These are phyloP conservation scores for Talaromyces atroroseus DNA, from an alignment of 2,329 filamentous ascomycete species.

Conservation along the genomic window DNA sequence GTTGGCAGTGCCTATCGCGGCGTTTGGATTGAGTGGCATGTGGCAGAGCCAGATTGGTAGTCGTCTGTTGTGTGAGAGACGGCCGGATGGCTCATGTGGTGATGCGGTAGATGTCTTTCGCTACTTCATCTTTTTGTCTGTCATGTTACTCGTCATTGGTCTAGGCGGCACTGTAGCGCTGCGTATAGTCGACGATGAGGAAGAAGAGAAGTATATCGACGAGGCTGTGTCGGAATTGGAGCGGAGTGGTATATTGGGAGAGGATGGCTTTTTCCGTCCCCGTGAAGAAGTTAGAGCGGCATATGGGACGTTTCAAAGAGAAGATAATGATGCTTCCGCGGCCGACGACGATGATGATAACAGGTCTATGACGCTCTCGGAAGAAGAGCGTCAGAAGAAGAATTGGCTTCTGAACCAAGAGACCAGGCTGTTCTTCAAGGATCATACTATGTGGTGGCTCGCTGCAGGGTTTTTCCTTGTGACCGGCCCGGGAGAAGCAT, in stretches of 20 bases:
- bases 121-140: constrained; percentile 80
- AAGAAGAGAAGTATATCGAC: constrained; percentile 67
- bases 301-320: constrained; percentile 38
- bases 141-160: constrained; percentile 66
- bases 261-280: constrained; percentile 65
- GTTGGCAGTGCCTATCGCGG: constrained; percentile 82
- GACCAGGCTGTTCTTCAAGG: constrained; percentile 74
- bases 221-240: constrained; percentile 88
- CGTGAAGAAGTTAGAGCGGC: constrained; percentile 41
- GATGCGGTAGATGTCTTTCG: constrained; percentile 65
- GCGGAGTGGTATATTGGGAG: constrained; percentile 69
- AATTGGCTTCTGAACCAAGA: constrained; percentile 87
- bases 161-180: constrained; percentile 68
- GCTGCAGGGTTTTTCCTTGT: constrained; percentile 87
- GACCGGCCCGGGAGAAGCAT: constrained; percentile 91
- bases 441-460: constrained; percentile 94
- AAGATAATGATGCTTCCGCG: constrained; percentile 33
- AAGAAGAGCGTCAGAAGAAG: constrained; percentile 66
- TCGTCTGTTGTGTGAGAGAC: constrained; percentile 66
- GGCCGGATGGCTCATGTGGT: constrained; percentile 55
- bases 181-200: constrained; percentile 74
- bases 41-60: constrained; percentile 89
- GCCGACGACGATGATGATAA: constrained; percentile 39
- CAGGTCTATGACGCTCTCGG: constrained; percentile 34
- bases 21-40: constrained; percentile 90